phyloP scores from a whole-genome alignment of 176 grass and related monocot genomes.

The Puya raimondii region DNA sequence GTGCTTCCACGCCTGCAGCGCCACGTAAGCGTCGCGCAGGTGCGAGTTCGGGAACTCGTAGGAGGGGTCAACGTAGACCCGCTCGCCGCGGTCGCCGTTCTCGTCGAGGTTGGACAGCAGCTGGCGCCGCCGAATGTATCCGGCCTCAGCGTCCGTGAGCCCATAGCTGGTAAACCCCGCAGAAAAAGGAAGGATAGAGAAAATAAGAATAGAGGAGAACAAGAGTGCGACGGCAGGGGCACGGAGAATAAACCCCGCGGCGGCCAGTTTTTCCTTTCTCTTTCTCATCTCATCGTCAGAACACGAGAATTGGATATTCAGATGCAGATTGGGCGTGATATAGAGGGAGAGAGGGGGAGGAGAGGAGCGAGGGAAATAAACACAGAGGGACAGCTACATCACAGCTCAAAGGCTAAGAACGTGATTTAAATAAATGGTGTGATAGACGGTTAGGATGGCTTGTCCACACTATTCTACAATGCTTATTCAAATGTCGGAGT shows the following conservation, averaged over 20 bases:
- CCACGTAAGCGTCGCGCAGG: slow-evolving; percentile 67
- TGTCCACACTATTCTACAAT: not conserved
- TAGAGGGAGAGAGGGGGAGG: slow-evolving; percentile 8
- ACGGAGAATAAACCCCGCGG: not conserved
- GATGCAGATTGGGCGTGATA: not conserved
- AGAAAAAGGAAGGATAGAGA: slow-evolving; percentile 15
- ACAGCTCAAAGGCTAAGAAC: slow-evolving; percentile 26
- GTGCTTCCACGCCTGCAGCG: slow-evolving; percentile 64
- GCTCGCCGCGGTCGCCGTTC: slow-evolving; percentile 1
- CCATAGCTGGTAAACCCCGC: slow-evolving; percentile 31
- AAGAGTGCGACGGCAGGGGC: not conserved
- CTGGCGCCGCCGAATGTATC: slow-evolving; percentile 34
- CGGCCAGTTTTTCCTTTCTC: not conserved
- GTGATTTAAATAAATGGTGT: slow-evolving; percentile 8
- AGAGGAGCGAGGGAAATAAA: slow-evolving; percentile 4
- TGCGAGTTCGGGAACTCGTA: slow-evolving; percentile 47
- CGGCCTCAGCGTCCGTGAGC: slow-evolving; percentile 28
- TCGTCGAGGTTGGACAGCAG: slow-evolving; percentile 34
- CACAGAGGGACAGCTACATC: slow-evolving; percentile 22
- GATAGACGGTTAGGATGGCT: slow-evolving; percentile 7
- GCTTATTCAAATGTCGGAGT: slow-evolving; percentile 22
- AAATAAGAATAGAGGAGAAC: slow-evolving; percentile 6
- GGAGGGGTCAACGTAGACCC: slow-evolving; percentile 30
- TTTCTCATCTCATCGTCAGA: not conserved
- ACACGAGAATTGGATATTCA: not conserved